phyloP scores from a whole-genome alignment of 306 rosid species.

The Dalbergia oliveri region DNA sequence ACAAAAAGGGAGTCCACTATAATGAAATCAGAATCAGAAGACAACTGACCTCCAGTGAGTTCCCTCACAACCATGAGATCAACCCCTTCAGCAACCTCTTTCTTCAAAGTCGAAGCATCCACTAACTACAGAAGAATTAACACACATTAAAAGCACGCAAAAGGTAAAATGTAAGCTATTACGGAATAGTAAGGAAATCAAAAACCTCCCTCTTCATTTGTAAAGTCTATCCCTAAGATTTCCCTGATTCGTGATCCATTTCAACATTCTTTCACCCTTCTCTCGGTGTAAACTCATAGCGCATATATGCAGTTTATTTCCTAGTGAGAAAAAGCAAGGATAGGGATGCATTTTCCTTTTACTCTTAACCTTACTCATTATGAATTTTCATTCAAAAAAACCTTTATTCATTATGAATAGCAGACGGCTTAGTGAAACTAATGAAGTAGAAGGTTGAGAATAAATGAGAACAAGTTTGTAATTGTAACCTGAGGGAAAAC shows the following conservation, averaged over 20 bases:
- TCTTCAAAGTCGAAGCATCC: constrained; percentile 93
- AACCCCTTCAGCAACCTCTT: constrained; percentile 86
- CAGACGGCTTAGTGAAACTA: no score
- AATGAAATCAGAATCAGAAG: constrained; percentile 15
- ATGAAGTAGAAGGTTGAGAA: no score
- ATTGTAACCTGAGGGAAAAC: constrained; percentile 75
- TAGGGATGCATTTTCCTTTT: not conserved
- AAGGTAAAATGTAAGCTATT: constrained; percentile 14
- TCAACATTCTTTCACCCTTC: not conserved
- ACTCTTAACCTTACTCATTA: not conserved
- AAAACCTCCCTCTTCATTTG: constrained; percentile 6
- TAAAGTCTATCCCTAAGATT: not conserved
- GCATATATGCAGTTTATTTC: not conserved
- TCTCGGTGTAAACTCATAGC: not conserved
- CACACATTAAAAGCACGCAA: constrained; percentile 1
- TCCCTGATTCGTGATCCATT: not conserved
- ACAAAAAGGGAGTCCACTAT: not conserved
- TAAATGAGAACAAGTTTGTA: not conserved
- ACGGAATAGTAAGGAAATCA: not conserved
- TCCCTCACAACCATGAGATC: constrained; percentile 96
- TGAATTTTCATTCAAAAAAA: not conserved
- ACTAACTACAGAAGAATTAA: constrained; percentile 64
- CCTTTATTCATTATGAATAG: no score
- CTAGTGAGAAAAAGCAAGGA: constrained; percentile 1
- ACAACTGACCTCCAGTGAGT: constrained; percentile 87